These are phyloP conservation scores for Harrya chromipes DNA, from an alignment of 768 basidiomycete genomes.

Conservation along the genomic window DNA sequence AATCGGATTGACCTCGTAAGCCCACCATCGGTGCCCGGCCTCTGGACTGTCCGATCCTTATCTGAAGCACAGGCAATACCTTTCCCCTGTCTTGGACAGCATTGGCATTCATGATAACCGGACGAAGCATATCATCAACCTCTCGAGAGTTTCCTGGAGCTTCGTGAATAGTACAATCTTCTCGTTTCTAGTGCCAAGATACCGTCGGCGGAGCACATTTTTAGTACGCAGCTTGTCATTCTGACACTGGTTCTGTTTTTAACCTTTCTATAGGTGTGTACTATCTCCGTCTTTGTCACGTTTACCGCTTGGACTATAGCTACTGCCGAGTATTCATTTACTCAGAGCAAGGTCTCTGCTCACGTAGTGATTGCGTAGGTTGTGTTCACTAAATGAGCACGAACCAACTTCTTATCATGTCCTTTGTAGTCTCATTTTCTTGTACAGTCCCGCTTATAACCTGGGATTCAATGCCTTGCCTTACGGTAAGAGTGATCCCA, in stretches of 20 bases:
- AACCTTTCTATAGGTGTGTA: conserved; percentile 4
- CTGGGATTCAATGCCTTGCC: conserved; percentile 6
- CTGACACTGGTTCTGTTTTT: neutral
- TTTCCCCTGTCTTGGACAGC: conserved; percentile 13
- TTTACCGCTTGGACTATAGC: conserved; percentile 18
- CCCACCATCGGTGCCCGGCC: accelerated
- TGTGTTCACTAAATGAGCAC: neutral
- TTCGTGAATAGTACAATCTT: conserved; percentile 2
- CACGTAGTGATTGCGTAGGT: conserved; percentile 11
- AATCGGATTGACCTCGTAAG: conserved; percentile 9
- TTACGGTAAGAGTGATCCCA: conserved; percentile 3
- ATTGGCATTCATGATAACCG: conserved; percentile 21
- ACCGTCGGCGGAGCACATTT: conserved; percentile 15
- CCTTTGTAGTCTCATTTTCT: conserved; percentile 16
- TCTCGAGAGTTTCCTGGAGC: conserved; percentile 12
- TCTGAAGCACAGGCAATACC: conserved; percentile 2
- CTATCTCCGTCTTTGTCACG: conserved; percentile 13
- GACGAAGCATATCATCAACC: conserved; percentile 15
- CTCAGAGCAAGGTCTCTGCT: conserved; percentile 3
- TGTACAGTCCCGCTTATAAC: conserved; percentile 16
- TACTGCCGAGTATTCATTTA: conserved; percentile 19
- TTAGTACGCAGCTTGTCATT: conserved; percentile 7
- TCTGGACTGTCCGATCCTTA: neutral
- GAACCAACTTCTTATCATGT: neutral
- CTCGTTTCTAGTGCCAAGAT: conserved; percentile 9